Evolutionary conservation across 2,329 filamentous ascomycete species (phyloP).

Genomic region (Ceratocystis destructans): DNA sequence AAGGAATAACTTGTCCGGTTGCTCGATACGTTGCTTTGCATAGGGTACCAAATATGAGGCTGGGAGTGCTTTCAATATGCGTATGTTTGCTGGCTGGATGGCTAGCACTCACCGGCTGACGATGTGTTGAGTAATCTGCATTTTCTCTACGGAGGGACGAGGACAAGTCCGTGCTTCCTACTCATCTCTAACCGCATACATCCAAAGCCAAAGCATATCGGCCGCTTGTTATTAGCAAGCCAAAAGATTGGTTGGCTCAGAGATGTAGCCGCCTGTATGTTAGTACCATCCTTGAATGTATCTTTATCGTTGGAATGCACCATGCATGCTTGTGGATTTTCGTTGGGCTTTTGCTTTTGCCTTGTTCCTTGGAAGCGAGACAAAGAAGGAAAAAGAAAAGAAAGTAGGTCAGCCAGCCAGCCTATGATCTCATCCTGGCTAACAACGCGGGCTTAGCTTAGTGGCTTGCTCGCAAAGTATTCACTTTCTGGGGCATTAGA

Average conservation of each 20-base stretch:
- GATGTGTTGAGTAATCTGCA: too few species aligned
- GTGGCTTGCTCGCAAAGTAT: neutral
- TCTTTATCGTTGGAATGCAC: constrained; percentile 5
- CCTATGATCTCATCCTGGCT: neutral
- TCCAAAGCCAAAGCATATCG: neutral
- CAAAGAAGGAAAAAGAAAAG: neutral
- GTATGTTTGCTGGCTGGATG: neutral
- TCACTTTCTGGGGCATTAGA: too few species aligned
- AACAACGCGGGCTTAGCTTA: neutral
- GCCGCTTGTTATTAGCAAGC: neutral
- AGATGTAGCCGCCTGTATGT: neutral
- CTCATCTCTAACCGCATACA: too few species aligned
- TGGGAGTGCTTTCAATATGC: neutral
- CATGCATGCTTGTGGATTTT: constrained; percentile 7
- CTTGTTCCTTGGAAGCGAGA: too few species aligned
- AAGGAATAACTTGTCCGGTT: neutral
- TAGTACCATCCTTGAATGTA: neutral
- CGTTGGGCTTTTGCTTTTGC: neutral
- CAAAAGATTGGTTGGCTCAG: too few species aligned
- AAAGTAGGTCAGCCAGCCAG: neutral
- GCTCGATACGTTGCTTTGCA: neutral
- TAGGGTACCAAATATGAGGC: neutral
- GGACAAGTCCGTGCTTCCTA: too few species aligned
- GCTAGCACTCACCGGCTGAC: too few species aligned
- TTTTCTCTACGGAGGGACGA: too few species aligned